Evolutionary conservation across 805 yeast species (phyloP).

Genomic region (Candida nemodendra): DNA sequence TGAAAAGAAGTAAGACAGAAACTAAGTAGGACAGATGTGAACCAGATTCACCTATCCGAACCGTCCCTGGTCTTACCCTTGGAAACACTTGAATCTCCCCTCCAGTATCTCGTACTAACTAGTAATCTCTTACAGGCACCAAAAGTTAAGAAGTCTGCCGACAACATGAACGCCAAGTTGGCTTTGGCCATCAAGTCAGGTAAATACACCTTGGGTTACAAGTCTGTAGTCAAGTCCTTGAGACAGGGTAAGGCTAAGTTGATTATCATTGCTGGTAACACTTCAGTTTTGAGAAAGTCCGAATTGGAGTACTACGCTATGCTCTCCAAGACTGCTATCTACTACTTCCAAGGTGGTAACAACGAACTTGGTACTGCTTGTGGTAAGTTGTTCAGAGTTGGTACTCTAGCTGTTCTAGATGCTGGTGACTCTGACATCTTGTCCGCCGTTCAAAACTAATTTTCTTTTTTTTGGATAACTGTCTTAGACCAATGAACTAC

Average conservation of each 20-base stretch:
- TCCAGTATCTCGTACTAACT: slow-evolving; percentile 44
- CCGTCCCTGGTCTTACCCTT: no score
- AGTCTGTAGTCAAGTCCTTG: slow-evolving; percentile 96
- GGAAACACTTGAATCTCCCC: no score
- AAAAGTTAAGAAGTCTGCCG: slow-evolving; percentile 83
- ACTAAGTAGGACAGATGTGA: no score
- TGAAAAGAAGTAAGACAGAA: no score
- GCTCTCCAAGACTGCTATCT: slow-evolving; percentile 95
- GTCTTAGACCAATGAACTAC: not conserved
- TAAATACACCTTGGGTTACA: slow-evolving; percentile 99
- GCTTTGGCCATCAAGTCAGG: slow-evolving; percentile 98
- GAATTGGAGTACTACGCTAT: slow-evolving; percentile 99
- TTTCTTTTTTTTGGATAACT: slow-evolving; percentile 1
- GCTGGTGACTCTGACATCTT: slow-evolving; percentile 99
- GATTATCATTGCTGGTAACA: slow-evolving; percentile 97
- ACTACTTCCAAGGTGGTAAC: slow-evolving; percentile 99
- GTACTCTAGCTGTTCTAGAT: slow-evolving; percentile 92
- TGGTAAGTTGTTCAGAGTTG: slow-evolving; percentile 99
- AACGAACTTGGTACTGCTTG: slow-evolving; percentile 99
- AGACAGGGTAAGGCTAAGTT: slow-evolving; percentile 99
- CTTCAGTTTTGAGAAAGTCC: slow-evolving; percentile 99
- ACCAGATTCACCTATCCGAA: no score
- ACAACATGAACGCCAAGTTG: slow-evolving; percentile 96
- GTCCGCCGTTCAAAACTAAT: slow-evolving; percentile 48
- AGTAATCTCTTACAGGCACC: slow-evolving; percentile 71